A percentile compares a stretch with the other conserved stretches of the same genome.
Conservation (phyloP, 352 stramenopile genomes). For the Blastocystis sp. region DNA sequence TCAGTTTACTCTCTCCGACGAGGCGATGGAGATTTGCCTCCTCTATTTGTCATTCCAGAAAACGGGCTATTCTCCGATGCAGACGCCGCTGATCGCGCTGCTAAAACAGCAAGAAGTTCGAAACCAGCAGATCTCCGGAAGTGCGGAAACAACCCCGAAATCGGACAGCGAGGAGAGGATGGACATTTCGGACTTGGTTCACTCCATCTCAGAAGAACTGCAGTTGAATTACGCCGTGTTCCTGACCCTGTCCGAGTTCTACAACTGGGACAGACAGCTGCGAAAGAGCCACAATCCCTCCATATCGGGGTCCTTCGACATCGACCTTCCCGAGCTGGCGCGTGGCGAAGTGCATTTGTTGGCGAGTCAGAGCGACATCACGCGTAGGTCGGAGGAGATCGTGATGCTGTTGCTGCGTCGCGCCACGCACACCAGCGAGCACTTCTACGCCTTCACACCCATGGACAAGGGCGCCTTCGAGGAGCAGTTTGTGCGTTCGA, state of each 20-base stretch:
- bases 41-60: conserved; percentile 1
- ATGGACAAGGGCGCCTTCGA: background rate
- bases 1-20: background rate
- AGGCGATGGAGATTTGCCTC: background rate
- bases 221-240: conserved; percentile 26
- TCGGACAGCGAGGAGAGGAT: background rate
- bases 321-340: background rate
- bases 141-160: background rate
- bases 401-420: conserved; percentile 24
- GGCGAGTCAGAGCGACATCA: background rate
- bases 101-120: background rate
- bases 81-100: conserved; percentile 3
- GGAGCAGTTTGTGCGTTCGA: background rate
- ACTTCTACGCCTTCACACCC: conserved; percentile 51
- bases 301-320: background rate
- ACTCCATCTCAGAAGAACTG: background rate
- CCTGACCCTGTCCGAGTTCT: conserved; percentile 7
- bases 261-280: background rate
- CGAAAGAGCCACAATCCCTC: background rate
- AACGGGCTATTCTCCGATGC: background rate
- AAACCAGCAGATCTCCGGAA: background rate
- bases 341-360: background rate
- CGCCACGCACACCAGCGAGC: background rate
- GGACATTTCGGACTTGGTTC: background rate
- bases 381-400: conserved; percentile 24